Evolutionary conservation across 257 asterid genomes (phyloP).

Genomic region (Apocynum venetum): DNA sequence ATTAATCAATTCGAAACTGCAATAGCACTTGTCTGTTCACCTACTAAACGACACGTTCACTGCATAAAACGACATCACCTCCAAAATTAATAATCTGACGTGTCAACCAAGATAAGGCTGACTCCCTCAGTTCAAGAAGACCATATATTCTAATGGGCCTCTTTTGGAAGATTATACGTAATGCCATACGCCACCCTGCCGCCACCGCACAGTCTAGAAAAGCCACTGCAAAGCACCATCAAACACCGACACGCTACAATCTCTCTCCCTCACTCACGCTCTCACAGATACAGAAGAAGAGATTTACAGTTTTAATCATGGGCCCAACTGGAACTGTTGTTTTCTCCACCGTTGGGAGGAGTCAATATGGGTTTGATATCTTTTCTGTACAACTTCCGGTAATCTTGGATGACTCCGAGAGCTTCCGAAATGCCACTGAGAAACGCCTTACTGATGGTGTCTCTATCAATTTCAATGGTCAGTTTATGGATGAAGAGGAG

Average conservation of each 20-base stretch:
- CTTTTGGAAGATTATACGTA: not conserved
- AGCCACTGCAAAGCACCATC: not conserved
- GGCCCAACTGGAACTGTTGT: slow-evolving; percentile 58
- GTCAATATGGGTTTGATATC: slow-evolving; percentile 66
- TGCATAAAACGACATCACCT: not conserved
- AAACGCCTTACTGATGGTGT: slow-evolving; percentile 50
- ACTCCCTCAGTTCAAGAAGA: not conserved
- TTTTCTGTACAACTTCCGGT: slow-evolving; percentile 47
- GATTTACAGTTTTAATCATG: slow-evolving; percentile 1
- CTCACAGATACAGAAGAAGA: not conserved
- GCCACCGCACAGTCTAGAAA: not conserved
- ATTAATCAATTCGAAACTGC: too few relatives aligned
- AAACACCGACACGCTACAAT: not conserved
- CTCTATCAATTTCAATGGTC: slow-evolving; percentile 64
- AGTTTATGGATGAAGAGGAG: slow-evolving; percentile 38
- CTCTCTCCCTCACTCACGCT: not conserved
- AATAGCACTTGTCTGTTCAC: not conserved
- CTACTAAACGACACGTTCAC: not conserved
- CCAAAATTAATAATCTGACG: not conserved
- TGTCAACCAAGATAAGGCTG: not conserved
- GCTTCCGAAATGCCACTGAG: slow-evolving; percentile 16
- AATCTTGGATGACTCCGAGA: slow-evolving; percentile 8
- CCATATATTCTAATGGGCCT: not conserved
- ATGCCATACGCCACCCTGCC: not conserved
- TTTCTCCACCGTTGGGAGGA: slow-evolving; percentile 61